Evolutionary conservation across 148 eudicot genomes (phyloP).

Genomic region (Diospyros kaki): DNA sequence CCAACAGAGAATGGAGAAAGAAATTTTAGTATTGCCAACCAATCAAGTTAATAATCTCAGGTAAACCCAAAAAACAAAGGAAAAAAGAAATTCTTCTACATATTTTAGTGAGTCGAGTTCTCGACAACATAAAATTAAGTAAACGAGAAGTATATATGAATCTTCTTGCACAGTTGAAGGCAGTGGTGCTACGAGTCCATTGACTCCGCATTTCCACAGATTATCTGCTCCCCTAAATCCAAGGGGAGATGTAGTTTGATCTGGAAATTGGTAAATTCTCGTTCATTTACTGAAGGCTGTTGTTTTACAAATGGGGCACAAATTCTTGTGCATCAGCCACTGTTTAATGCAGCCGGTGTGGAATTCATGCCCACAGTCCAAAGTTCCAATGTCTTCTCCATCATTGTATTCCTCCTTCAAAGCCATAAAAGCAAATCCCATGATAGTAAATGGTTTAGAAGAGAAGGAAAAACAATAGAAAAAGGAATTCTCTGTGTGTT

Average conservation of each 20-base stretch:
- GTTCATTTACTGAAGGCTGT: conserved; percentile 47
- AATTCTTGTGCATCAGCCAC: conserved; percentile 81
- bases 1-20: background rate
- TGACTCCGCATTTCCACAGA: background rate
- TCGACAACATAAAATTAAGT: background rate
- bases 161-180: background rate
- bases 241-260: background rate
- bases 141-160: conserved; percentile 7
- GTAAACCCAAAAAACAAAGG: background rate
- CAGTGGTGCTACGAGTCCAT: background rate
- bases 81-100: no score
- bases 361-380: conserved; percentile 89
- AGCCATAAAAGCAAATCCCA: background rate
- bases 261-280: background rate
- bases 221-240: conserved; percentile 2
- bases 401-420: conserved; percentile 69
- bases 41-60: background rate
- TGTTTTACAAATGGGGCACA: conserved; percentile 95
- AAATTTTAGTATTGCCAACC: background rate
- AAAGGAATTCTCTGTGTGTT: background rate
- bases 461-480: background rate
- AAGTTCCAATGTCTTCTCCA: conserved; percentile 70
- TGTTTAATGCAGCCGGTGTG: conserved; percentile 77
- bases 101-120: background rate
- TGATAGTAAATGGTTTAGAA: background rate